Base-by-base conservation (phyloP, 176 grass and related monocot genomes). In the Carex kokanica region DNA sequence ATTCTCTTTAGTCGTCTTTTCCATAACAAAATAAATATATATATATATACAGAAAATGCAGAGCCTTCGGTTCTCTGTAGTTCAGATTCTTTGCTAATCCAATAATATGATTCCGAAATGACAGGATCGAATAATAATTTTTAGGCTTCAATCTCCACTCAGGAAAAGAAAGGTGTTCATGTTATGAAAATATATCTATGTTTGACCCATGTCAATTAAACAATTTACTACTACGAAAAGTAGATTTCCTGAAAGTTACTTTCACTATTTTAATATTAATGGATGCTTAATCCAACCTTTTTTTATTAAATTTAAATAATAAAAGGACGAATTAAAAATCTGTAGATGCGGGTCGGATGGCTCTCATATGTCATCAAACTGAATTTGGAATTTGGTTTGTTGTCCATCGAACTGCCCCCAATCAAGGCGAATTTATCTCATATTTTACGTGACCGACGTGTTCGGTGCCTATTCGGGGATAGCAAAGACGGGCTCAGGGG, bases 91-190 rank as follows among this genome's bases (percentile, higher is more conserved):
- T 11, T 63, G 18, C 3, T 31, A 80, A 63, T 81, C 31, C 56
- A 81, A 81, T 77, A 77, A 81, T 81, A 41, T 23, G 56, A 81
- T 40, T 24, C n/a, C 10, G 58, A 24, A 57, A 54, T 55, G 73
- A 77, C 73, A 77, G 73, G 13, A 31, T 31, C 20, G 70, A 54
- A 77, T 77, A 54, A 77, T 77, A 77, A 25, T 54, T 45, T n/a
- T 41, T 55, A 32, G 73, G 73, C 73, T 77, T 4, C 49, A 18
- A 9, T 15, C 73, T 29, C 51, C 73, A 78, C 73, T 78, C 24
- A 56, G 51, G 10, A 78, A 74, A 78, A 78, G 51, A 78, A 78
- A 55, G 73, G 16, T 78, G 25, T 17, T 54, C 2, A 17, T 55
- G 49, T 77, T 55, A 55, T 77, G 15, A 56, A 17, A 78, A 75